A percentile compares a stretch with the other conserved stretches of the same genome.
Conservation (phyloP, 1,284 basidiomycete genomes). For the Melanopsichium pennsylvanicum region DNA sequence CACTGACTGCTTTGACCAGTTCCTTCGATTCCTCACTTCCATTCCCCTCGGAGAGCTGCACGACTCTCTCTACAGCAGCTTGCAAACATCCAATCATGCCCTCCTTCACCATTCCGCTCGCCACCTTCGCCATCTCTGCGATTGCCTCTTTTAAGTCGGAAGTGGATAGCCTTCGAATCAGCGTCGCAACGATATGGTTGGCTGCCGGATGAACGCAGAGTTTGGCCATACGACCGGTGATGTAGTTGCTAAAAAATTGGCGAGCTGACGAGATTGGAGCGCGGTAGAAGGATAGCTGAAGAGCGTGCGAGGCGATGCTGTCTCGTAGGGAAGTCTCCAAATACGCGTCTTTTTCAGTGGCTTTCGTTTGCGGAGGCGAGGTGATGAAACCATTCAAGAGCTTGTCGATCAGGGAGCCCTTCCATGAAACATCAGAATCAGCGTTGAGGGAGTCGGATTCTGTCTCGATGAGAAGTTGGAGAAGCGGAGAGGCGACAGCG, state of each 20-base stretch:
- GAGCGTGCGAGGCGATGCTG: constrained; percentile 57
- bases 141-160: constrained; percentile 1
- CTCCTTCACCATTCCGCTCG: constrained; percentile 36
- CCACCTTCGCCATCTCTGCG: constrained; percentile 27
- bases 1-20: constrained; percentile 17
- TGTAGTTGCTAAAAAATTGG: constrained; percentile 54
- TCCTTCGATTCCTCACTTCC: constrained; percentile 7
- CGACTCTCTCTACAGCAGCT: constrained; percentile 25
- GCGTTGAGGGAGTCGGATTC: constrained; percentile 37
- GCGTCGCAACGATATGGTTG: constrained; percentile 56
- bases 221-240: constrained; percentile 48
- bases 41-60: constrained; percentile 2
- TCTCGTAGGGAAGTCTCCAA: constrained; percentile 61
- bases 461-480: constrained; percentile 51
- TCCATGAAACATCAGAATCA: too few relatives aligned
- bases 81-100: constrained; percentile 32
- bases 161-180: constrained; percentile 25
- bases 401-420: constrained; percentile 41
- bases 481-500: constrained; percentile 50
- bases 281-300: constrained; percentile 42
- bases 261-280: constrained; percentile 16
- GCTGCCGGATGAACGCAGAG: constrained; percentile 61
- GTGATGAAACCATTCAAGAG: constrained; percentile 49
- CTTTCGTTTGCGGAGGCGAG: constrained; percentile 1
- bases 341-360: constrained; percentile 38